These are phyloP conservation scores for Fusarium guadeloupense DNA, from an alignment of 2,329 filamentous ascomycete species.

Conservation along the genomic window DNA sequence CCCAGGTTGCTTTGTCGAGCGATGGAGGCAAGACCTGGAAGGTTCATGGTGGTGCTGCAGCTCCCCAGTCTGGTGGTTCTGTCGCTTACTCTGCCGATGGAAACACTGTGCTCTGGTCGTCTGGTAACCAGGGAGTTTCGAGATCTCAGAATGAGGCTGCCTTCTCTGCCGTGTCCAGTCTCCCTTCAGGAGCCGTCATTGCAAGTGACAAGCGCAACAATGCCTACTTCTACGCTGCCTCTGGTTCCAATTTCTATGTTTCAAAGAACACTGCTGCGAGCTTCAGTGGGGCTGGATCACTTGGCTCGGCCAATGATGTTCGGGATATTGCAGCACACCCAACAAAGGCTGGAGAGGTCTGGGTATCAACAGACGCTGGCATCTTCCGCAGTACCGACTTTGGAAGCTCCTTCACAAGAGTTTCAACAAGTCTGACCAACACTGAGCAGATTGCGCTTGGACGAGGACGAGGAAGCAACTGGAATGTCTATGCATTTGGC, in stretches of 20 bases:
- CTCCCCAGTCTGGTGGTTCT: slow-evolving; percentile 53
- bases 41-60: slow-evolving; percentile 57
- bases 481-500: slow-evolving; percentile 61
- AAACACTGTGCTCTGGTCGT: slow-evolving; percentile 60
- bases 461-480: slow-evolving; percentile 49
- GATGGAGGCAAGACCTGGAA: slow-evolving; percentile 63
- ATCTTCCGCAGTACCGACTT: slow-evolving; percentile 64
- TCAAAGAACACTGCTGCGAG: slow-evolving; percentile 59
- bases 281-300: slow-evolving; percentile 52
- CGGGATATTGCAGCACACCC: slow-evolving; percentile 67
- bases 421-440: slow-evolving; percentile 49
- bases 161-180: slow-evolving; percentile 56
- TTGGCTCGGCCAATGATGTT: slow-evolving; percentile 55
- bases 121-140: slow-evolving; percentile 51
- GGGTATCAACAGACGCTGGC: slow-evolving; percentile 63
- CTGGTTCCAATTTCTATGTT: slow-evolving; percentile 58
- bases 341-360: slow-evolving; percentile 66
- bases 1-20: slow-evolving; percentile 58
- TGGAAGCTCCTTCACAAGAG: slow-evolving; percentile 57
- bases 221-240: slow-evolving; percentile 62
- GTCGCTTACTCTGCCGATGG: slow-evolving; percentile 62
- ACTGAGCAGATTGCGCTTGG: slow-evolving; percentile 57
- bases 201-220: slow-evolving; percentile 64
- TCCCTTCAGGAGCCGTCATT: slow-evolving; percentile 58
- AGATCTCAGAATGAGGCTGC: slow-evolving; percentile 52